Evolutionary conservation across 1,139 yeast genomes (phyloP), one percentile per base, ranked within the genome.

Genomic region (Pichia sp.): DNA sequence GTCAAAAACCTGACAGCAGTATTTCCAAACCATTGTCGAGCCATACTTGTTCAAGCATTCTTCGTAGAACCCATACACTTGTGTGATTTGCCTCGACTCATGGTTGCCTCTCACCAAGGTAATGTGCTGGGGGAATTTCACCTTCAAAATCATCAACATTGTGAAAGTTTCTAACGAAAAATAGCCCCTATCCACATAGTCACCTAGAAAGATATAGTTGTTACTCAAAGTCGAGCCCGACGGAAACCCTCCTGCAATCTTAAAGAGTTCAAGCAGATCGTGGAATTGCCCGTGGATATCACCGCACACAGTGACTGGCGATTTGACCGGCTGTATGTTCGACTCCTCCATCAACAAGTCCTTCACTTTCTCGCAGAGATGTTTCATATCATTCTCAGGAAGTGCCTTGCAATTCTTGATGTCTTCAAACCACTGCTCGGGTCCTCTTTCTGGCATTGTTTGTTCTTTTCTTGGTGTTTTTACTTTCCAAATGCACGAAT

Each of bases 241-340:
- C 1, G 99, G 99, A 66, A 95, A 81, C 42, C 98, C 98, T 32
- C 99, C 99, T 32, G 95, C 85, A 47, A 92, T 88, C 62, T 96
- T 81, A 70, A 93, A 93, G 47, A 93, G 77, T 71, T 93, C 98
- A 67, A 93, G 76, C 59, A 93, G 76, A 71, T 93, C 99, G 68
- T 93, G 98, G 70, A 93, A 93, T 71, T 93, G 99, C 7, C 99
- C 99, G 72, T 93, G 99, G 62, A 93, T 95, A 72, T 93, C 99
- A 62, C 99, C 99, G 76, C 98, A 93, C 13, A 93, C 97, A 1
- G 97, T 90, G n/a, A 93, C 98, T 1, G 99, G 99, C 40, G 95
- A 84, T 69, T 86, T 90, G 13, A 93, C 98, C 0, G 99, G 98
- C 68, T 93, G 98, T 62, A 93, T 92, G 70, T 93, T 93, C 47